A percentile compares a stretch with the other conserved stretches of the same genome.
Conservation (phyloP, 176 grass and related monocot species). For the Carex cristatella region DNA sequence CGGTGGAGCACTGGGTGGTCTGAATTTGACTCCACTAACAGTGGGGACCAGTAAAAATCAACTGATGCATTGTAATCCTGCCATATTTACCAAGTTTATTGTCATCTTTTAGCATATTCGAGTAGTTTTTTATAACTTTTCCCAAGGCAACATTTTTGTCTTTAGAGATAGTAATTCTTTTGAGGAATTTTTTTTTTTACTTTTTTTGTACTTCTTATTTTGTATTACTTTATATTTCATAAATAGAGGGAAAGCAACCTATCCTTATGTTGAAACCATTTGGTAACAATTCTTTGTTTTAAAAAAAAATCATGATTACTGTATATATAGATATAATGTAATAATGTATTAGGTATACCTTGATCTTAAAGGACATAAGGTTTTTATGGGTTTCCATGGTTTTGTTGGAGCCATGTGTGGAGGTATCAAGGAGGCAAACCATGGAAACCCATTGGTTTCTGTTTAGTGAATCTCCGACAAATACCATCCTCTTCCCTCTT, state of each 20-base stretch:
- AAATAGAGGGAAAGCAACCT: not conserved
- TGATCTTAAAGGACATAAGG: conserved; percentile 51
- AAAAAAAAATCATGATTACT: not conserved
- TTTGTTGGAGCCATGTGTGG: conserved; percentile 34
- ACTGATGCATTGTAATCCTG: conserved; percentile 71
- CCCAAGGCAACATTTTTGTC: not conserved
- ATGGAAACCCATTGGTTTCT: conserved; percentile 84
- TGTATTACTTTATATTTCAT: not conserved
- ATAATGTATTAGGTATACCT: conserved; percentile 24
- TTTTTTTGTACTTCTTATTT: not conserved
- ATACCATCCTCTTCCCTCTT: conserved; percentile 45
- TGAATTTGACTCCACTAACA: conserved; percentile 84
- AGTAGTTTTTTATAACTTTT: not conserved
- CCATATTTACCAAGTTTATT: not conserved
- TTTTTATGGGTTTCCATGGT: conserved; percentile 35
- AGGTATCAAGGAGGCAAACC: conserved; percentile 70
- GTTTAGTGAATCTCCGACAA: conserved; percentile 83
- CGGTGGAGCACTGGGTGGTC: conserved; percentile 60
- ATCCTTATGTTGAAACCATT: not conserved
- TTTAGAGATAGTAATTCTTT: not conserved
- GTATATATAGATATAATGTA: not conserved
- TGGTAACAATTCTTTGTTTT: not conserved
- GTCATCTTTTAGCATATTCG: not conserved
- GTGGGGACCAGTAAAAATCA: conserved; percentile 85
- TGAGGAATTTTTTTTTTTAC: not conserved